Evolutionary conservation across 345 rosid species (phyloP).

Genomic region (Linum usitatissimum): DNA sequence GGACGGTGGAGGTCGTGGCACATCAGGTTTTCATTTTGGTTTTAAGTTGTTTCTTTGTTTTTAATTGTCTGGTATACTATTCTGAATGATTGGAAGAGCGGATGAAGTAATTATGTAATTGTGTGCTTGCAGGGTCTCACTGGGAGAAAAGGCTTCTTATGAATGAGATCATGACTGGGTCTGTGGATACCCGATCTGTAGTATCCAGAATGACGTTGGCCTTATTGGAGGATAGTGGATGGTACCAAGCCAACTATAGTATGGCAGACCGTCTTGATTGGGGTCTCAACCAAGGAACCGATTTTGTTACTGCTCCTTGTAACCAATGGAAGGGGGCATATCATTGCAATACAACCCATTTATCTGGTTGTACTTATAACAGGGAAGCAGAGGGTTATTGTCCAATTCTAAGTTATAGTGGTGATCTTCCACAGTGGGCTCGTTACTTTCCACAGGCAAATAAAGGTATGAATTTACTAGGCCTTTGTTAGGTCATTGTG

Average conservation of each 20-base stretch:
- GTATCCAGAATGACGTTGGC: conserved; percentile 98
- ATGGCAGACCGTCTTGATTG: conserved; percentile 97
- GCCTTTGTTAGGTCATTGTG: no score
- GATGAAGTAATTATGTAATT: conserved; percentile 5
- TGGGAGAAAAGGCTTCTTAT: conserved; percentile 98
- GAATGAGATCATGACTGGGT: conserved; percentile 99
- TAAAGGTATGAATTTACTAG: conserved; percentile 47
- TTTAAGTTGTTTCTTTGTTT: not conserved
- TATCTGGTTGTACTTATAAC: conserved; percentile 96
- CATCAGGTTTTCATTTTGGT: conserved; percentile 48
- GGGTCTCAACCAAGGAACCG: conserved; percentile 95
- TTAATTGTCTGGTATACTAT: not conserved
- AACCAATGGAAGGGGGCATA: conserved; percentile 96
- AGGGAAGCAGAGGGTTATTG: conserved; percentile 99
- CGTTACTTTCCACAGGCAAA: conserved; percentile 93
- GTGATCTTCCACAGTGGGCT: conserved; percentile 96
- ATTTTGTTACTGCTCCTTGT: conserved; percentile 83
- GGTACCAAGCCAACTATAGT: conserved; percentile 97
- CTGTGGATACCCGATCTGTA: conserved; percentile 94
- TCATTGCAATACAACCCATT: conserved; percentile 80
- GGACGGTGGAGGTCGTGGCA: conserved; percentile 99
- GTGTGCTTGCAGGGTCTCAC: conserved; percentile 62
- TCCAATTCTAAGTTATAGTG: conserved; percentile 84
- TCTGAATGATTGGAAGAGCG: not conserved
- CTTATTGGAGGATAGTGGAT: conserved; percentile 92